Evolutionary conservation across 495 filamentous ascomycete species (phyloP), one percentile per base, ranked within the genome.

Genomic region (Talaromyces liani): DNA sequence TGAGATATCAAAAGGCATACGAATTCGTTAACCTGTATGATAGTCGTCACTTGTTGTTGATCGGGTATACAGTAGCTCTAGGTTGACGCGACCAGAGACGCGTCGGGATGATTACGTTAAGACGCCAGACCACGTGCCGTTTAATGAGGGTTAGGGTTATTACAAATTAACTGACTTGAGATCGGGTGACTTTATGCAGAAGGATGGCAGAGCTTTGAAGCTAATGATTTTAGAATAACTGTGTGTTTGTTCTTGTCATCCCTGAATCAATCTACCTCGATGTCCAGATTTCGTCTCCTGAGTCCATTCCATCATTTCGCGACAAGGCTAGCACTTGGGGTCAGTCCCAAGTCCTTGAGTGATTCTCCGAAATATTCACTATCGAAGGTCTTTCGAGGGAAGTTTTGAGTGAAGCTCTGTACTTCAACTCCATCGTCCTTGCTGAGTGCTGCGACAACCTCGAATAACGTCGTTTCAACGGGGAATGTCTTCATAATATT

Each of bases 391-490:
- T 98, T 98, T 70, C 82, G 86, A 6, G 94, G 94, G 71, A 93
- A 98, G 27, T 85, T 97, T 71, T 87, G 88, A 6, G 86, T 84
- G 71, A 99, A 96, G 64, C 84, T 91, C 39, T 77, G 80, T 18
- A 94, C 88, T 24, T 86, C 77, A 14, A 85, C 65, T 3, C 82
- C 85, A 62, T 81, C 84, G 62, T 92, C 87, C 63, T 83, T 65
- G 69, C 83, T 80, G 36, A 98, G 70, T 64, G 85, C 80, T 60
- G 89, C 84, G 7, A 89, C 92, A 31, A 99, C 92, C 75, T 99
- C 95, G 69, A 97, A 96, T 16, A 99, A 79, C 0, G 95, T 99
- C 7, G 90, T 95, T 20, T 91, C 88, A 6, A 87, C 91, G 0
- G 91, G 85, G 58, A 93, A 86, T 2, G 86, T 90, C 80, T 96